phyloP scores from a whole-genome alignment of 1,139 yeast genomes.

The Kodamaea ohmeri region DNA sequence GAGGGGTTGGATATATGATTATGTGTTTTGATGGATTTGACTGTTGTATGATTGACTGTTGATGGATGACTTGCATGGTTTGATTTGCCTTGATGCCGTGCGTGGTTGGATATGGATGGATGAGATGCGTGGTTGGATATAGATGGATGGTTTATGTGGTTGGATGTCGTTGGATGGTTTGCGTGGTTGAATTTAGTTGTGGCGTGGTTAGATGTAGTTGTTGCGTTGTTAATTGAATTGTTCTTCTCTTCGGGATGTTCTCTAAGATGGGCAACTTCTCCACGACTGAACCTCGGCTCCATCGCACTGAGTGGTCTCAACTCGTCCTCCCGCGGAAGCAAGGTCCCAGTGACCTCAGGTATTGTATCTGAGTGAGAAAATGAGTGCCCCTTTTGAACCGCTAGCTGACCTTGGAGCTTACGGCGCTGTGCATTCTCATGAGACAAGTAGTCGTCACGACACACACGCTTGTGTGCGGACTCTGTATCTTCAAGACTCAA shows the following conservation, averaged over 20 bases:
- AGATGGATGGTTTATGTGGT: no score
- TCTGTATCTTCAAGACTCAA: constrained; percentile 13
- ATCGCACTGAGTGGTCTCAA: neutral
- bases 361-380: constrained; percentile 9
- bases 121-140: no score
- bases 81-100: neutral
- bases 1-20: no score
- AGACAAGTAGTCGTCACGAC: constrained; percentile 8
- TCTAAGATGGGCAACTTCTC: neutral
- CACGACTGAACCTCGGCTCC: neutral
- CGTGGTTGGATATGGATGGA: no score
- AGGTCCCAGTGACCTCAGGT: constrained; percentile 6
- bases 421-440: constrained; percentile 4
- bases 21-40: neutral
- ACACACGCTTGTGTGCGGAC: constrained; percentile 6
- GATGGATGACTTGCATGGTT: no score
- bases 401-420: constrained; percentile 3
- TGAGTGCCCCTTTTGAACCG: constrained; percentile 6
- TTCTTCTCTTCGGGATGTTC: neutral
- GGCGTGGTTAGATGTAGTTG: no score
- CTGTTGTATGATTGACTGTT: neutral
- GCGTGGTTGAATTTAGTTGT: no score
- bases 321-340: constrained; percentile 5
- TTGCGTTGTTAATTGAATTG: neutral
- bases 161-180: no score